Conservation (phyloP, 345 rosid genomes). For the Eucalyptus fibrosa region DNA sequence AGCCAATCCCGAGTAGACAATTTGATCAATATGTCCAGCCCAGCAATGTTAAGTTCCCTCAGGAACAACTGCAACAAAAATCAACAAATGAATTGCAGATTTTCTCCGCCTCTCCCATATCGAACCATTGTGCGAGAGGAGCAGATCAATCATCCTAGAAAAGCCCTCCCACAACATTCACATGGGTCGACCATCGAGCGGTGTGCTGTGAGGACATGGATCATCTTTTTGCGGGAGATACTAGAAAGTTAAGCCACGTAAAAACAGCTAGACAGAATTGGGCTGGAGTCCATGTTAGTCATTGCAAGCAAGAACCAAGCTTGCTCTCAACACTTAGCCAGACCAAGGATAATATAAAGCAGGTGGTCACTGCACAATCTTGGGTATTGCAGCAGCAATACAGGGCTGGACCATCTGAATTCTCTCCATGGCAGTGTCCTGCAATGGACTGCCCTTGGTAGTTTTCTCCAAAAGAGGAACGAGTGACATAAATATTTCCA, state of each 20-base stretch:
- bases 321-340: conserved; percentile 45
- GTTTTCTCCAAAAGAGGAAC: conserved; percentile 79
- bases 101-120: background rate
- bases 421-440: conserved; percentile 35
- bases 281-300: conserved; percentile 43
- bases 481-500: conserved; percentile 86
- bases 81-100: background rate
- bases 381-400: conserved; percentile 33
- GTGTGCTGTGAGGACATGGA: background rate
- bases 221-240: background rate
- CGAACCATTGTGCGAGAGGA: background rate
- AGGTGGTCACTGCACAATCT: conserved; percentile 26
- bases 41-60: background rate
- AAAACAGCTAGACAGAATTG: background rate
- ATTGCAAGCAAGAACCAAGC: conserved; percentile 26
- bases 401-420: conserved; percentile 29
- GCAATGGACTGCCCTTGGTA: conserved; percentile 26
- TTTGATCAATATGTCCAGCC: background rate
- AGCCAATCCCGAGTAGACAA: background rate
- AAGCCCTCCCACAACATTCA: background rate
- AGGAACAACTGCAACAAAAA: background rate
- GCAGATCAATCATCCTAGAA: background rate
- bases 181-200: background rate
- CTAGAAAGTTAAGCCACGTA: background rate
- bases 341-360: background rate